A percentile compares a stretch with the other conserved stretches of the same genome.
Conservation (phyloP, 306 rosid species). For the Lagenaria siceraria region DNA sequence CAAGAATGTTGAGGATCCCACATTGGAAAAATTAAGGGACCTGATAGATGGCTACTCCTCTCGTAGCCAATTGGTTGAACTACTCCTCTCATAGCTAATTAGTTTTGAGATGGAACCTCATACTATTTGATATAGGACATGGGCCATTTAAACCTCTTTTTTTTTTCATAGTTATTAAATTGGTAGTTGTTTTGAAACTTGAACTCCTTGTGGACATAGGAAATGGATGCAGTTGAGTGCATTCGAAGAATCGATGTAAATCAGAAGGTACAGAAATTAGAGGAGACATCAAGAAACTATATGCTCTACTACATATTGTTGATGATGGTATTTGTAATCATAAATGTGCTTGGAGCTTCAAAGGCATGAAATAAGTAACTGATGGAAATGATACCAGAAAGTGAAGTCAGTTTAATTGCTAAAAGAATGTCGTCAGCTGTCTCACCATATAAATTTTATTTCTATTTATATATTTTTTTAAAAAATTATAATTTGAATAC, state of each 20-base stretch:
- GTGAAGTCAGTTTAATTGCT: background rate
- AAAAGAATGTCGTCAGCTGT: too few species aligned
- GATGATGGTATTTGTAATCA: constrained; percentile 36
- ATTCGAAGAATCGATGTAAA: constrained; percentile 54
- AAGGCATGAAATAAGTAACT: constrained; percentile 63
- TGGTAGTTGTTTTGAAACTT: background rate
- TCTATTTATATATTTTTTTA: too few species aligned
- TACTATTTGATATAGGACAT: too few species aligned
- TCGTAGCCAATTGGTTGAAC: too few species aligned
- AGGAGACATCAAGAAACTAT: constrained; percentile 70
- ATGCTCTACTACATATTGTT: constrained; percentile 39
- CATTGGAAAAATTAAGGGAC: too few species aligned
- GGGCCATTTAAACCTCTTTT: too few species aligned
- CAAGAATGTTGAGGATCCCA: too few species aligned
- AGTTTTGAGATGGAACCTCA: too few species aligned
- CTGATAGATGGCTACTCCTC: too few species aligned
- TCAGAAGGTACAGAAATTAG: constrained; percentile 49
- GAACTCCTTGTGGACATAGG: constrained; percentile 32
- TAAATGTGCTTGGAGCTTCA: constrained; percentile 39
- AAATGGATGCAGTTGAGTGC: constrained; percentile 66
- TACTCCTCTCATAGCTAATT: too few species aligned
- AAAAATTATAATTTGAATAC: too few species aligned
- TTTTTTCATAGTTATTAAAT: background rate
- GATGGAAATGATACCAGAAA: background rate
- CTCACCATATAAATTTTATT: too few species aligned